Conservation (phyloP, 208 protist genomes). For the Acanthamoeba healyi region DNA sequence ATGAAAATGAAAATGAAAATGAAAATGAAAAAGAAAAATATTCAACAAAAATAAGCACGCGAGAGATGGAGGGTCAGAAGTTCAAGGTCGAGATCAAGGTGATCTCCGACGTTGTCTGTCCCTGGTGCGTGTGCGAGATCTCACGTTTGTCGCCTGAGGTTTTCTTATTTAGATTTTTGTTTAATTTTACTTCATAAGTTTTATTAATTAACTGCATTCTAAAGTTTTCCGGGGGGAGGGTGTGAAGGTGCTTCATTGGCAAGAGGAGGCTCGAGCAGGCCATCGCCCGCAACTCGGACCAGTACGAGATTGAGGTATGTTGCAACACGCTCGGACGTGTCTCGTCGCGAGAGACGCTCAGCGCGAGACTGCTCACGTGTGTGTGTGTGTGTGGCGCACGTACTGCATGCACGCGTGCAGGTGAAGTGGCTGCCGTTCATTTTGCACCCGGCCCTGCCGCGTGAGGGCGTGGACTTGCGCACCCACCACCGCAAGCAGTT, state of each 20-base stretch:
- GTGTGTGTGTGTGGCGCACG: no score
- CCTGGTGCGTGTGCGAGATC: not conserved
- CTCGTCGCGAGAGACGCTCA: no score
- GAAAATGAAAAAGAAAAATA: not conserved
- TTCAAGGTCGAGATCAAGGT: slow-evolving; percentile 22
- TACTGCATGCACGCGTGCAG: not conserved
- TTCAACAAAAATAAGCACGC: no score
- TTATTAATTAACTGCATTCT: no score
- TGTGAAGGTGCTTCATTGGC: slow-evolving; percentile 55
- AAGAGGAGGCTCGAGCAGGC: slow-evolving; percentile 44
- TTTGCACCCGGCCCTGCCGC: not conserved
- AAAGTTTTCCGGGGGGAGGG: no score
- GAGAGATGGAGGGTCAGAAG: not conserved
- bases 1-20: no score
- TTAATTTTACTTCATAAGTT: no score
- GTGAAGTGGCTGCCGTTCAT: slow-evolving; percentile 34
- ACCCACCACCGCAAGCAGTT: slow-evolving; percentile 1
- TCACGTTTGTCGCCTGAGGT: no score
- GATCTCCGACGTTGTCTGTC: not conserved
- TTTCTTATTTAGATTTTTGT: no score
- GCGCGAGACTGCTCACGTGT: no score
- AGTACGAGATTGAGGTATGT: not conserved
- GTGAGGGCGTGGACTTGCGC: slow-evolving; percentile 14
- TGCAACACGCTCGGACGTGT: no score
- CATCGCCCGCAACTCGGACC: not conserved